Percentiles rank a stretch among this genome's conserved stretches.
Conservation (phyloP, 1,284 basidiomycete species). For the Cutaneotrichosporon mucoides region DNA sequence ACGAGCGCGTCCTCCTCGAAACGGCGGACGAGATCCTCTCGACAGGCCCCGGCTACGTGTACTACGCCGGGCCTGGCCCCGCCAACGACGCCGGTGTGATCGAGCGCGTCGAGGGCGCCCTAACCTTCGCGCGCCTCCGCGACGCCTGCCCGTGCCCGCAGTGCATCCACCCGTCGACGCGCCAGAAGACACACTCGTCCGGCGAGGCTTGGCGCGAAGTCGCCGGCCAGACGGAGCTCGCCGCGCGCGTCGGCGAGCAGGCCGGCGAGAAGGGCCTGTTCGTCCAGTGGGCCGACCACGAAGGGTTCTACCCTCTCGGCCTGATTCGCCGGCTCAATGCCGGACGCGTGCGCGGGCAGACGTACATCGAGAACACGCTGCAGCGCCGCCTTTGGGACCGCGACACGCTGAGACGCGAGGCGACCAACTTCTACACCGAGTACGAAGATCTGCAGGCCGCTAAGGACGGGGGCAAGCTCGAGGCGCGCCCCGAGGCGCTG, state of each 20-base stretch:
- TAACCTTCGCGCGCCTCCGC: slow-evolving; percentile 53
- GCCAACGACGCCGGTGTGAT: background rate
- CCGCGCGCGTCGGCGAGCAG: slow-evolving; percentile 45
- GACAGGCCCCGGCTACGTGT: slow-evolving; percentile 11
- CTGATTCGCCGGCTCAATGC: slow-evolving; percentile 13
- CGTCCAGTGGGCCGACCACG: slow-evolving; percentile 8
- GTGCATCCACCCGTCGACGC: slow-evolving; percentile 68
- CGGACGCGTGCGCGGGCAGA: slow-evolving; percentile 8
- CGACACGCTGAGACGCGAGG: background rate
- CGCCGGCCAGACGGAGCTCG: slow-evolving; percentile 47
- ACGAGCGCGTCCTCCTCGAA: slow-evolving; percentile 6
- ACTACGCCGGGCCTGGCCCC: slow-evolving; percentile 12
- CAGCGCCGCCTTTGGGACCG: slow-evolving; percentile 13
- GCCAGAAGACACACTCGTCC: slow-evolving; percentile 67
- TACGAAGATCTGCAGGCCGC: slow-evolving; percentile 14
- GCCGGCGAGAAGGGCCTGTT: slow-evolving; percentile 8
- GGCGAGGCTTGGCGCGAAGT: slow-evolving; percentile 16
- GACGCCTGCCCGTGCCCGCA: slow-evolving; percentile 58
- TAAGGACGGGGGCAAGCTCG: background rate
- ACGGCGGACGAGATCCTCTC: slow-evolving; percentile 4
- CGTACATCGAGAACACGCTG: slow-evolving; percentile 13
- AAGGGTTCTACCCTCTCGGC: slow-evolving; percentile 15
- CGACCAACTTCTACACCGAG: slow-evolving; percentile 7
- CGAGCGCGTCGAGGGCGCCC: background rate
- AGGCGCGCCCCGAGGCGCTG: slow-evolving; percentile 14